Base-by-base conservation (phyloP, 2,329 filamentous ascomycete species). In the Diaporthe sp. region DNA sequence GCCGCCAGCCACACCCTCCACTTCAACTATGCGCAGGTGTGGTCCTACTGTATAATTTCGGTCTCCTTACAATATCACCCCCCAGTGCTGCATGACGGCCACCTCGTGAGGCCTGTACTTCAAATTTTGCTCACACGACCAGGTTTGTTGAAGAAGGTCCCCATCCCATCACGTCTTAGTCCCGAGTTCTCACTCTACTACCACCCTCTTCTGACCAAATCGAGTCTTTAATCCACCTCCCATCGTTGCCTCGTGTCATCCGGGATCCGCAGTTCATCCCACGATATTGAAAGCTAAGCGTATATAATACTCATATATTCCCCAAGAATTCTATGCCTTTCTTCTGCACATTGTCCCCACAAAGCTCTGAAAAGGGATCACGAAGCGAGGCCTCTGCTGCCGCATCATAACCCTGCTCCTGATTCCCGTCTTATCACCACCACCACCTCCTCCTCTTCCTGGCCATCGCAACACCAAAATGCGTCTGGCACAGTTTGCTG, bases 121-220 rank as follows among this genome's bases (percentile, higher is more conserved):
- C 55, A 61, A 53, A 67, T 55, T 22, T 68, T 42, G 75, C 46
- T 75, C 75, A 77, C 75, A 73, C 61, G 75, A 77, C 73, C 70
- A 73, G 53, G 46, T 46, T 44, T 31, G 46, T 53, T 46, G 42
- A 72, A 74, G 34, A 46, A 39, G 46, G 22, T n/a, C 46, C 31
- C 51, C 46, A 31, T 65, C 70, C 65, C 55, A 44, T 69, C 51
- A 12, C 31, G 28, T 68, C 49, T 51, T 75, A 69, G 75, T 51
- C 68, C 42, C 51, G 39, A 46, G 10, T 57, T 37, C n/a, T 49
- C 65, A 62, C 25, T 42, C 22, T 44, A 68, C 39, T 42, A 72
- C 69, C 57, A 65, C 72, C 55, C 73, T 73, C 73, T 70, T 65
- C 73, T 67, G 73, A 70, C 73, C 46, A 69, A 39, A 58, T 51